phyloP scores from a whole-genome alignment of 352 stramenopile genomes.

The Globisporangium recalcitrans region DNA sequence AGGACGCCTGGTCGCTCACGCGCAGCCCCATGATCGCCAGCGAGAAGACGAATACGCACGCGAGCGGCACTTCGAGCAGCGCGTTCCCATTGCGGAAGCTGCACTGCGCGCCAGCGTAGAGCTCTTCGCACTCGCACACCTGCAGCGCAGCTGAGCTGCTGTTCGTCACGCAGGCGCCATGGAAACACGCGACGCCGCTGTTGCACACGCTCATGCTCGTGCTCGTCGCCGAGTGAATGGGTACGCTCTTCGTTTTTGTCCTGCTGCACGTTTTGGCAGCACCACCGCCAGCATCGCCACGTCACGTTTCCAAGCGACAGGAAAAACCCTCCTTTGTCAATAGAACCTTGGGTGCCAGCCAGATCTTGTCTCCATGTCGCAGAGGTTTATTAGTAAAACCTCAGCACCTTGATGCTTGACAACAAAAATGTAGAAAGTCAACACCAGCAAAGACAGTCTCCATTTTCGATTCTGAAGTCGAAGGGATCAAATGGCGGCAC shows the following conservation, averaged over 20 bases:
- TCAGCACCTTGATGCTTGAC: no score
- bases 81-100: slow-evolving; percentile 30
- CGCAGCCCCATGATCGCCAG: slow-evolving; percentile 30
- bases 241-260: not conserved
- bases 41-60: slow-evolving; percentile 29
- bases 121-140: slow-evolving; percentile 35
- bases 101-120: slow-evolving; percentile 51
- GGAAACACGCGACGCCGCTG: slow-evolving; percentile 30
- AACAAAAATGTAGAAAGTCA: no score
- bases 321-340: not conserved
- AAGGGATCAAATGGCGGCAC: not conserved
- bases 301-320: slow-evolving; percentile 1
- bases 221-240: not conserved
- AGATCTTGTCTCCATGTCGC: not conserved
- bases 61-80: slow-evolving; percentile 54
- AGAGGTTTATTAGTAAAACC: not conserved
- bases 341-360: not conserved
- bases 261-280: not conserved
- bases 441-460: not conserved
- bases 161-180: slow-evolving; percentile 37
- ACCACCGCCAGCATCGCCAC: not conserved
- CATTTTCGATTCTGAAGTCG: not conserved
- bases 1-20: slow-evolving; percentile 19
- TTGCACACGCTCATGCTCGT: slow-evolving; percentile 7
- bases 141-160: slow-evolving; percentile 9